These are phyloP conservation scores for Pneumocystis sp. DNA, from an alignment of 1,139 yeast species.

Conservation along the genomic window DNA sequence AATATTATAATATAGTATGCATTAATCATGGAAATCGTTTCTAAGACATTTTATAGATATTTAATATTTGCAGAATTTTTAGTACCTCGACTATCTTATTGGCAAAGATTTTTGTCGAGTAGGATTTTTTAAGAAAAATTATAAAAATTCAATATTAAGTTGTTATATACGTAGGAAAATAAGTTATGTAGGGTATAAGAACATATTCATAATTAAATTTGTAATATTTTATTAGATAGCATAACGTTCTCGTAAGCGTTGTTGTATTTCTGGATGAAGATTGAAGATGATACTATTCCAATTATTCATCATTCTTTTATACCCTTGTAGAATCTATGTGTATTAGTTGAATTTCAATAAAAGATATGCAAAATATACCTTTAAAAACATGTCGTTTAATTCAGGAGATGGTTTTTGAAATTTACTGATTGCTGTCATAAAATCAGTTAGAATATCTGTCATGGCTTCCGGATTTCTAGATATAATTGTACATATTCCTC, in stretches of 20 bases:
- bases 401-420: slow-evolving; percentile 33
- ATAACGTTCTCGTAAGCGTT: neutral
- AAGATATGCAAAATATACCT: slow-evolving; percentile 1
- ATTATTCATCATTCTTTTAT: neutral
- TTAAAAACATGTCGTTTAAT: slow-evolving; percentile 20
- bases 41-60: neutral
- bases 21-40: neutral
- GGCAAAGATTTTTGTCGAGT: neutral
- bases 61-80: neutral
- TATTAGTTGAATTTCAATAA: neutral
- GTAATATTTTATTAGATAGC: neutral
- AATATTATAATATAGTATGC: neutral
- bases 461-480: slow-evolving; percentile 53
- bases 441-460: slow-evolving; percentile 36
- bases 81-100: neutral
- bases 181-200: neutral
- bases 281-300: neutral
- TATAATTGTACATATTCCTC: slow-evolving; percentile 60
- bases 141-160: neutral
- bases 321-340: neutral
- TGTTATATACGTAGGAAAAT: neutral
- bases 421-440: slow-evolving; percentile 49
- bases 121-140: neutral
- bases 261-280: neutral
- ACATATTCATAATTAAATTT: neutral